Conservation (phyloP, 305 asterid genomes). For the Galium porrigens region DNA sequence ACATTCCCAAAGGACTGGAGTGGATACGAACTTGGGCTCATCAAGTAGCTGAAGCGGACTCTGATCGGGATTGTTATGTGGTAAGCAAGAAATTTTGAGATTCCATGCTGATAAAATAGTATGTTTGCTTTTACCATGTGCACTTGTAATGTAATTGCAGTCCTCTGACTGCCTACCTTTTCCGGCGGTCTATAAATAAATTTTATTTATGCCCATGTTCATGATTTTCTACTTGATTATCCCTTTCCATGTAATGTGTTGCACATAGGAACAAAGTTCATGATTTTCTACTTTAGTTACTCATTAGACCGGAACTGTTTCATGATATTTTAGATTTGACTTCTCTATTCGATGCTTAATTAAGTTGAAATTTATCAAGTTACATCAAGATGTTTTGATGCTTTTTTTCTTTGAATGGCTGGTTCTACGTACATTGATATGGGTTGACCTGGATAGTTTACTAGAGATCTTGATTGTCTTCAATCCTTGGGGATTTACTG, state of each 20-base stretch:
- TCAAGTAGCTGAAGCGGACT: slow-evolving; percentile 64
- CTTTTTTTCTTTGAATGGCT: background rate
- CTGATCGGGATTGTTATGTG: slow-evolving; percentile 67
- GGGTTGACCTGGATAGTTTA: background rate
- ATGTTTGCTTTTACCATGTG: background rate
- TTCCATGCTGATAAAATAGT: background rate
- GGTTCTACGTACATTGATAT: background rate
- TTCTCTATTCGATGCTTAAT: background rate
- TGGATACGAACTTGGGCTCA: slow-evolving; percentile 82
- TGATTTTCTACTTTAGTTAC: background rate
- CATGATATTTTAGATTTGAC: background rate
- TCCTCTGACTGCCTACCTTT: background rate
- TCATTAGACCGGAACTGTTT: background rate
- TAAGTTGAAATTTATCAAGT: background rate
- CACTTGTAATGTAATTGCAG: background rate
- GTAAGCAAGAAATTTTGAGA: slow-evolving; percentile 26
- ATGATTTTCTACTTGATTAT: background rate
- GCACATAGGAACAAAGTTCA: too few relatives aligned
- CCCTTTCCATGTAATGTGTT: background rate
- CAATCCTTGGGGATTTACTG: slow-evolving; percentile 3
- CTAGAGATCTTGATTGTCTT: background rate
- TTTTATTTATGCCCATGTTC: too few relatives aligned
- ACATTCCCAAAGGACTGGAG: slow-evolving; percentile 62
- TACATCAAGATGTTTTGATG: background rate
- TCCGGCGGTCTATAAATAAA: too few relatives aligned